A percentile compares a stretch with the other conserved stretches of the same genome.
phyloP scores from a whole-genome alignment of 495 filamentous ascomycete species.

The Talaromyces liani region DNA sequence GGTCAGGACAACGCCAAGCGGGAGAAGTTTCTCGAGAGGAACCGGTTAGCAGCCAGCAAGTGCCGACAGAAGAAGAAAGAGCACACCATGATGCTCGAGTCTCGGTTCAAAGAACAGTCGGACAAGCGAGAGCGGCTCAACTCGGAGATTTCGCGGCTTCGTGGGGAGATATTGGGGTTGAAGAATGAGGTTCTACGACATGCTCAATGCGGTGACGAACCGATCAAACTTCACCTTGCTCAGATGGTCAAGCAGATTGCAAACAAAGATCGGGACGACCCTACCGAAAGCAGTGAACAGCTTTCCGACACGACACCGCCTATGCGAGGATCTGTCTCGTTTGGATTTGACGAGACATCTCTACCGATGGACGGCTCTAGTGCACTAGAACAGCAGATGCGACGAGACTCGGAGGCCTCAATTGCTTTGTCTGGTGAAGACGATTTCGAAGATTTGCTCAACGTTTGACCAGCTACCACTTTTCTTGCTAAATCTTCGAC shows the following conservation, averaged over 20 bases:
- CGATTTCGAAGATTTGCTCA: conserved; percentile 28
- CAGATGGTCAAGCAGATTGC: conserved; percentile 37
- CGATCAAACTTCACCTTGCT: conserved; percentile 43
- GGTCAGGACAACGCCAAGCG: conserved; percentile 24
- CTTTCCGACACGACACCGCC: not conserved
- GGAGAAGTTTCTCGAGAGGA: conserved; percentile 59
- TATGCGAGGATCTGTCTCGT: conserved; percentile 17
- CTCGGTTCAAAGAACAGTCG: conserved; percentile 20
- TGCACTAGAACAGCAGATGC: conserved; percentile 23
- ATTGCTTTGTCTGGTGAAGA: conserved; percentile 27
- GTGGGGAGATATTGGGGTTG: conserved; percentile 41
- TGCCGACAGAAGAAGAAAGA: conserved; percentile 74
- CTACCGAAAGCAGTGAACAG: conserved; percentile 3
- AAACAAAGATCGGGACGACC: conserved; percentile 14
- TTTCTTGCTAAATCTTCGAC: not conserved
- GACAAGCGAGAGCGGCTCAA: conserved; percentile 16
- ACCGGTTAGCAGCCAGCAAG: conserved; percentile 69
- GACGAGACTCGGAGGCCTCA: conserved; percentile 23
- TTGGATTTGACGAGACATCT: conserved; percentile 29
- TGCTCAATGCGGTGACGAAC: conserved; percentile 48
- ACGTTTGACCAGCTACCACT: conserved; percentile 11
- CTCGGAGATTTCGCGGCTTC: conserved; percentile 25
- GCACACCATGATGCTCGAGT: conserved; percentile 49
- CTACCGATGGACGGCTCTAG: conserved; percentile 19
- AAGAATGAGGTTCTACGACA: conserved; percentile 54